Evolutionary conservation across 768 basidiomycete genomes (phyloP).

Genomic region (Mycena floridula): DNA sequence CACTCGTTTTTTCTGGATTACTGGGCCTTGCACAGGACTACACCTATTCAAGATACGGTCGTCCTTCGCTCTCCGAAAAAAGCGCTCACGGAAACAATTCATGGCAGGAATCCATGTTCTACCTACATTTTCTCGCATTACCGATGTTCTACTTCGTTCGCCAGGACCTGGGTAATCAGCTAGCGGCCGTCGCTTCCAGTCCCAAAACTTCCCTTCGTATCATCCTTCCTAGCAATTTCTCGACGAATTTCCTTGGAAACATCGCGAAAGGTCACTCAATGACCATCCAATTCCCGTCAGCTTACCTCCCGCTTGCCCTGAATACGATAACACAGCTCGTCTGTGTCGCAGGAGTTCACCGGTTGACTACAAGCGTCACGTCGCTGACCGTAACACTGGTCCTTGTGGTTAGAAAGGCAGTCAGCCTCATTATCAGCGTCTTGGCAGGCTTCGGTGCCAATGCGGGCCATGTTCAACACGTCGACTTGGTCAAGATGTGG

Average conservation of each 20-base stretch:
- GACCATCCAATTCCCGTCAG: slow-evolving; percentile 44
- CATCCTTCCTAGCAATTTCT: slow-evolving; percentile 9
- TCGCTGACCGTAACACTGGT: slow-evolving; percentile 75
- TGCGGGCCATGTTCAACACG: slow-evolving; percentile 17
- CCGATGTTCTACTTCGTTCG: slow-evolving; percentile 69
- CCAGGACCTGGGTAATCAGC: slow-evolving; percentile 42
- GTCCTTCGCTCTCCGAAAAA: slow-evolving; percentile 6
- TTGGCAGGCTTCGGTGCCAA: slow-evolving; percentile 34
- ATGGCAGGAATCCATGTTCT: slow-evolving; percentile 94
- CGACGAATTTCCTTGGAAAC: slow-evolving; percentile 6
- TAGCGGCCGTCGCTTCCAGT: slow-evolving; percentile 33
- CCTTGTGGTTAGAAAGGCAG: slow-evolving; percentile 76
- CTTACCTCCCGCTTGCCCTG: slow-evolving; percentile 56
- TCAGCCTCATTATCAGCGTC: slow-evolving; percentile 70
- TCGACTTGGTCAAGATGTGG: slow-evolving; percentile 53
- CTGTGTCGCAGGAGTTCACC: slow-evolving; percentile 83
- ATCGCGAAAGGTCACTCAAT: slow-evolving; percentile 12
- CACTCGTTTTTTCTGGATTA: slow-evolving; percentile 74
- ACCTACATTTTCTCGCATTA: slow-evolving; percentile 74
- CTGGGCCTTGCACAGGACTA: slow-evolving; percentile 84
- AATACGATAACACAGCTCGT: slow-evolving; percentile 83
- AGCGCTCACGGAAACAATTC: slow-evolving; percentile 13
- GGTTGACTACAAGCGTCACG: slow-evolving; percentile 72
- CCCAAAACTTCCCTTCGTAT: slow-evolving; percentile 25
- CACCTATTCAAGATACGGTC: slow-evolving; percentile 42